Conservation (phyloP, 129 eudicot species). For the Chrysanthemum makinoi region DNA sequence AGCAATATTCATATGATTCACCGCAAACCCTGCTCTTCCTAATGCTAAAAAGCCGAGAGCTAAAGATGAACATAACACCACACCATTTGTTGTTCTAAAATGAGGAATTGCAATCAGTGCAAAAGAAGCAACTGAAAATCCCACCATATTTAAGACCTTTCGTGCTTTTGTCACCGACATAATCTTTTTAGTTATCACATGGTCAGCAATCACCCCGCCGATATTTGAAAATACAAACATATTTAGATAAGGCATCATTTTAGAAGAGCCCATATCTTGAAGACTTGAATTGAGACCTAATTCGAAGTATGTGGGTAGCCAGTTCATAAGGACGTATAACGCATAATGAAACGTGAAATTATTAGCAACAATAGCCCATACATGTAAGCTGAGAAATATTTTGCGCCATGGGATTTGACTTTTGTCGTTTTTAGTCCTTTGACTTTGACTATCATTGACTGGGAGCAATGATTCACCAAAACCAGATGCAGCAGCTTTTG, state of each 20-base stretch:
- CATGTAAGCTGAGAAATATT: conserved; percentile 64
- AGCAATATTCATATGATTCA: conserved; percentile 18
- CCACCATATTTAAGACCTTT: conserved; percentile 69
- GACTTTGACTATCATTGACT: conserved; percentile 42
- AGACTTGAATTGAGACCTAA: conserved; percentile 75
- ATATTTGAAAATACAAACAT: conserved; percentile 92
- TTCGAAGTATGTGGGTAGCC: conserved; percentile 95
- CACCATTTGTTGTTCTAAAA: conserved; percentile 79
- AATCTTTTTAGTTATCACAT: conserved; percentile 63
- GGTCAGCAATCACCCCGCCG: conserved; percentile 90
- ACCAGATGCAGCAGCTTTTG: conserved; percentile 91
- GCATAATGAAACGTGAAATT: conserved; percentile 96
- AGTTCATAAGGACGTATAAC: conserved; percentile 88
- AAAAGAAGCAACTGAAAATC: conserved; percentile 75
- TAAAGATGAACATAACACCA: conserved; percentile 59
- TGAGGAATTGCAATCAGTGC: conserved; percentile 71
- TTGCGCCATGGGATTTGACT: conserved; percentile 74
- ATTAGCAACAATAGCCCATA: conserved; percentile 94
- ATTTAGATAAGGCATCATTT: conserved; percentile 92
- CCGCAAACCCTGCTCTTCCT: conserved; percentile 10
- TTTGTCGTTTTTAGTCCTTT: conserved; percentile 50
- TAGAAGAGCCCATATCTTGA: conserved; percentile 94
- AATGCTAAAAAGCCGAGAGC: conserved; percentile 16
- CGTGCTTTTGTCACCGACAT: conserved; percentile 75
- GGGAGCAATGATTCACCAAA: conserved; percentile 76